phyloP scores from a whole-genome alignment of 305 asterid genomes.

The Fraxinus angustifolia region DNA sequence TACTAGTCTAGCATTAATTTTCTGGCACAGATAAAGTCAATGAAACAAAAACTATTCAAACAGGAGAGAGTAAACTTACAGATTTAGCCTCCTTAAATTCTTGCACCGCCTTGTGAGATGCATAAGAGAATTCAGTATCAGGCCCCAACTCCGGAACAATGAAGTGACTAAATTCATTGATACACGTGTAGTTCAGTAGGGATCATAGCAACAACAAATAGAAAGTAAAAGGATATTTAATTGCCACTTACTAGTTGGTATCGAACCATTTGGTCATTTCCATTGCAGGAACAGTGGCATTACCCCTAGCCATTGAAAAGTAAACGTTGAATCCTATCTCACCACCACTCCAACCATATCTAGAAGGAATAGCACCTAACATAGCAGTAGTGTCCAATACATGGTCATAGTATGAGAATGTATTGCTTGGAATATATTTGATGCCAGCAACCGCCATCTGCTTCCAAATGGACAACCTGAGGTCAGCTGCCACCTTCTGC shows the following conservation, averaged over 20 bases:
- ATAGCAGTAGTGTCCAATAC: conserved; percentile 54
- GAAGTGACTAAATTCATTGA: conserved; percentile 44
- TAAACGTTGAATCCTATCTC: conserved; percentile 51
- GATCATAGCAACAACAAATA: conserved; percentile 2
- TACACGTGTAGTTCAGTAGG: neutral
- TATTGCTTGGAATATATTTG: conserved; percentile 57
- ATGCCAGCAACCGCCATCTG: conserved; percentile 58
- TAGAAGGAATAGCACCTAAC: conserved; percentile 65
- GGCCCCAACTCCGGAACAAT: conserved; percentile 65
- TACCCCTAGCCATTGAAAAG: conserved; percentile 66
- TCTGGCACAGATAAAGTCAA: neutral
- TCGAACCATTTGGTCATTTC: conserved; percentile 73
- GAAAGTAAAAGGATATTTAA: neutral
- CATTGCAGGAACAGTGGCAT: conserved; percentile 57
- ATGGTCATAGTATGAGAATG: conserved; percentile 56
- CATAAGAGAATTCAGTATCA: conserved; percentile 44
- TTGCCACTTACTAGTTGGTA: conserved; percentile 54
- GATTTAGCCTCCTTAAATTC: conserved; percentile 64
- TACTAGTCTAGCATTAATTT: neutral
- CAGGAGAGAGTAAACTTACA: conserved; percentile 25
- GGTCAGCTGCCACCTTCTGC: conserved; percentile 46
- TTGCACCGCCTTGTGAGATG: conserved; percentile 58
- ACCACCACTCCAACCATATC: conserved; percentile 55
- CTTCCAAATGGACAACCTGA: conserved; percentile 51
- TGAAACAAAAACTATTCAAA: neutral